phyloP scores from a whole-genome alignment of 2,329 filamentous ascomycete species.

The Aspergillus latus region DNA sequence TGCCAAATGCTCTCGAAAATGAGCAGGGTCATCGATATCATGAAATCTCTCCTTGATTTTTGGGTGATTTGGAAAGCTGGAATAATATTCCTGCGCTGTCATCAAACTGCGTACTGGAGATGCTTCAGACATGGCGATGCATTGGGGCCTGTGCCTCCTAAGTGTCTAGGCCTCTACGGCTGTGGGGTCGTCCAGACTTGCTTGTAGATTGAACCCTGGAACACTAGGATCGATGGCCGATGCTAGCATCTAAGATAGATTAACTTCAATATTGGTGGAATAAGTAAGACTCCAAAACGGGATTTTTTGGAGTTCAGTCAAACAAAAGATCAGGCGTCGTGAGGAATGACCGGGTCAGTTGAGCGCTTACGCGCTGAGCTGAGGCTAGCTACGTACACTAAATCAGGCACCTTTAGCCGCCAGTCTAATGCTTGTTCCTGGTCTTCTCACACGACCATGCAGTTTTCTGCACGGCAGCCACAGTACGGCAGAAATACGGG shows the following conservation, averaged over 20 bases:
- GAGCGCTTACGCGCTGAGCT: constrained; percentile 10
- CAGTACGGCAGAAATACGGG: too few species aligned
- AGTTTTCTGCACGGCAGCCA: too few species aligned
- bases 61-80: constrained; percentile 24
- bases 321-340: not conserved
- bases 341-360: constrained; percentile 13
- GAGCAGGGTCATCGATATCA: constrained; percentile 38
- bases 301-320: not conserved
- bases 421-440: constrained; percentile 4
- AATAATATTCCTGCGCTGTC: constrained; percentile 35
- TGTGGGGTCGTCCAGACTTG: too few species aligned
- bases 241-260: not conserved
- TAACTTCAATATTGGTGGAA: not conserved
- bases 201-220: too few species aligned
- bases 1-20: constrained; percentile 33
- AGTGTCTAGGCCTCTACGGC: not conserved
- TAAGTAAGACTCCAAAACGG: not conserved
- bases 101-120: constrained; percentile 14
- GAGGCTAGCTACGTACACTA: not conserved
- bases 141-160: not conserved
- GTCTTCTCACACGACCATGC: not conserved
- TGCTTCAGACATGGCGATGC: constrained; percentile 16
- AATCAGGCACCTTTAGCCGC: constrained; percentile 1
- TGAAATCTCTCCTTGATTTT: constrained; percentile 30
- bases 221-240: too few species aligned